These are phyloP conservation scores for Naganishia randhawae DNA, from an alignment of 768 basidiomycete genomes.

Conservation along the genomic window DNA sequence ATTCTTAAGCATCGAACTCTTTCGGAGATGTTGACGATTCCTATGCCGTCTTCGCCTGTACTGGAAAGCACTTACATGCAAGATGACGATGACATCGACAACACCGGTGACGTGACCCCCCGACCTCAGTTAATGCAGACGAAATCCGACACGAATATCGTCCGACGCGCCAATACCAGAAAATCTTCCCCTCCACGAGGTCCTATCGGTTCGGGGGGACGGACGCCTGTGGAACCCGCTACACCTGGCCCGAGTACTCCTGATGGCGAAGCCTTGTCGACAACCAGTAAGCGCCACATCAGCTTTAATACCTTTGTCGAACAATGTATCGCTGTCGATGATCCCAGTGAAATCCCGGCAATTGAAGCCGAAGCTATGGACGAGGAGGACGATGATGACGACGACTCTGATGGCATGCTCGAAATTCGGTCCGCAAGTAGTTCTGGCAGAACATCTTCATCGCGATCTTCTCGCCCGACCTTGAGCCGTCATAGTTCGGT, in stretches of 20 bases:
- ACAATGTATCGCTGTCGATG: slow-evolving; percentile 69
- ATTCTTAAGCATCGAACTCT: slow-evolving; percentile 95
- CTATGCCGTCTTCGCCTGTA: slow-evolving; percentile 63
- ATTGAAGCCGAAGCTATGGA: slow-evolving; percentile 32
- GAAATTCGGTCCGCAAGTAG: slow-evolving; percentile 60
- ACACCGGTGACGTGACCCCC: slow-evolving; percentile 38
- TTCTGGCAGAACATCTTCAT: slow-evolving; percentile 32
- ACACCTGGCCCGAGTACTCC: neutral
- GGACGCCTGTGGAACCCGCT: slow-evolving; percentile 32
- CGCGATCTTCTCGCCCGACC: slow-evolving; percentile 44
- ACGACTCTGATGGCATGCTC: slow-evolving; percentile 58
- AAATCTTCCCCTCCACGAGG: slow-evolving; percentile 68
- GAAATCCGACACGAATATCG: slow-evolving; percentile 82
- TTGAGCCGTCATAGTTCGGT: slow-evolving; percentile 40
- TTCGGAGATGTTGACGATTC: slow-evolving; percentile 76
- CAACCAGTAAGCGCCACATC: slow-evolving; percentile 70
- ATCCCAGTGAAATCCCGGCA: slow-evolving; percentile 41
- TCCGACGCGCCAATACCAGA: slow-evolving; percentile 53
- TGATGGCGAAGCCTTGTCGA: slow-evolving; percentile 21
- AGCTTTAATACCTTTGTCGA: slow-evolving; percentile 97
- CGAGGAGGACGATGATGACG: slow-evolving; percentile 52
- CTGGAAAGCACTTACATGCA: slow-evolving; percentile 53
- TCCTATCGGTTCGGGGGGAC: slow-evolving; percentile 50
- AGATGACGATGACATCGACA: slow-evolving; percentile 49
- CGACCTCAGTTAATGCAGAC: slow-evolving; percentile 72